phyloP scores from a whole-genome alignment of 2,329 filamentous ascomycete species.

The Sarocladium oryzae region DNA sequence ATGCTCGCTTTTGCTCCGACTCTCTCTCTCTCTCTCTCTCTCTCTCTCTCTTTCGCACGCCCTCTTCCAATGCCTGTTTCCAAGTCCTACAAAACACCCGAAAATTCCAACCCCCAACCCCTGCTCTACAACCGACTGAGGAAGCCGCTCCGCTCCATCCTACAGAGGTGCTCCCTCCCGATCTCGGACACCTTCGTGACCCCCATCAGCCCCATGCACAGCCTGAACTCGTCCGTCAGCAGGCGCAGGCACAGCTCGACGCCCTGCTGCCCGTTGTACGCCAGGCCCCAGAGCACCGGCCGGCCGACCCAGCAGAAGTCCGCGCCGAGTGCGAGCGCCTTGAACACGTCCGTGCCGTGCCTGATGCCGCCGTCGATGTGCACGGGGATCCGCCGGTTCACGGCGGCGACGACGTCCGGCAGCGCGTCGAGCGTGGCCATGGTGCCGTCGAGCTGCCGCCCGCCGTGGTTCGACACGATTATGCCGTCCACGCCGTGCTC shows the following conservation, averaged over 20 bases:
- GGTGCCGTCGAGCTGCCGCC: not conserved
- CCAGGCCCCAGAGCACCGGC: conserved; percentile 15
- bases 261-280: conserved; percentile 11
- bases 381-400: not conserved
- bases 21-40: no score
- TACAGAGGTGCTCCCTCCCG: not conserved
- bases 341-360: conserved; percentile 21
- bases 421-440: conserved; percentile 1
- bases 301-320: conserved; percentile 27
- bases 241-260: not conserved
- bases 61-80: no score
- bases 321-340: conserved; percentile 21
- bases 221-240: not conserved
- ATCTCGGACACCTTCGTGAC: not conserved
- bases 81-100: no score
- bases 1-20: no score
- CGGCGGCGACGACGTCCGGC: not conserved
- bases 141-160: not conserved
- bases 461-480: conserved; percentile 18
- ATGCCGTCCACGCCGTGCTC: conserved; percentile 23
- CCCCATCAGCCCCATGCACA: not conserved
- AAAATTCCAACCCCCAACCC: no score
- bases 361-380: conserved; percentile 20
- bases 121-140: not conserved
- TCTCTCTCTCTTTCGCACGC: no score